Conservation (phyloP, 441 rosid genomes). For the Syzygium syzygioides region DNA sequence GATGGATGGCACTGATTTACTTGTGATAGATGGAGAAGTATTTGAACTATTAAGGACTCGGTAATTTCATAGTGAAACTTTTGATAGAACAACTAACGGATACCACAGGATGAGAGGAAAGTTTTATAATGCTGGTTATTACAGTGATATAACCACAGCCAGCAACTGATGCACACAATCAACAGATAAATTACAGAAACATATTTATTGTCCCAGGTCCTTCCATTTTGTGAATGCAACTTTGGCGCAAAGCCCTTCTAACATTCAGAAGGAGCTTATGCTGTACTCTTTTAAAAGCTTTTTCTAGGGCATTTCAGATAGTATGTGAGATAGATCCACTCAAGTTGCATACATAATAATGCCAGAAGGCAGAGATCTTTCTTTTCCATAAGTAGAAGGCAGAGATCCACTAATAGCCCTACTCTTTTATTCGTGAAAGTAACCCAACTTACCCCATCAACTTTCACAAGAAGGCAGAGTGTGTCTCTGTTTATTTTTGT, state of each 20-base stretch:
- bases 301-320: background rate
- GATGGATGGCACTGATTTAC: background rate
- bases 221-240: background rate
- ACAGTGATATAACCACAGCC: background rate
- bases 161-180: background rate
- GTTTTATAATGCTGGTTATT: background rate
- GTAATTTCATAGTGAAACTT: background rate
- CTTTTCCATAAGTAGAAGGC: background rate
- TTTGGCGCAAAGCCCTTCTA: background rate
- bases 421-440: background rate
- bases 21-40: background rate
- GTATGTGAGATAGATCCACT: background rate
- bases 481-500: conserved; percentile 56
- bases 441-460: conserved; percentile 47
- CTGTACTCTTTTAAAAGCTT: background rate
- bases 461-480: conserved; percentile 67
- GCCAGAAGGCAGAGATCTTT: background rate
- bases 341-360: background rate
- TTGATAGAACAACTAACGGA: background rate
- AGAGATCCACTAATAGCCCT: background rate
- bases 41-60: background rate
- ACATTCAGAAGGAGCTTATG: background rate
- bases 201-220: background rate
- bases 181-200: background rate
- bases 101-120: background rate